Evolutionary conservation across 306 rosid species (phyloP), one percentile per base, ranked within the genome.

Genomic region (Corylus avellana): DNA sequence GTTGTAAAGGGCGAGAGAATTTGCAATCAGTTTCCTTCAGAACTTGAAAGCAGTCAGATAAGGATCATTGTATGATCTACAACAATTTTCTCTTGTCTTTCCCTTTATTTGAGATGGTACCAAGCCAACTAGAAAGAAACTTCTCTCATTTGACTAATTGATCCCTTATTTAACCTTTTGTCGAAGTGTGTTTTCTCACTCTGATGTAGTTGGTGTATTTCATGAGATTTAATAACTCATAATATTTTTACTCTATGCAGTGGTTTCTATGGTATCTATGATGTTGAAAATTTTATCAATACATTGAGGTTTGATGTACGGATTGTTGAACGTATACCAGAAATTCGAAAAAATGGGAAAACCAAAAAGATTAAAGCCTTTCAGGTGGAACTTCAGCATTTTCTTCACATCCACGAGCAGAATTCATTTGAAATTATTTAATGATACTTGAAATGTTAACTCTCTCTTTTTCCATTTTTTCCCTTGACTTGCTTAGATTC

Each of bases 181-280:
- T 59, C 35, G 11, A 59, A 59, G 12, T 37, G 20, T 25, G 66
- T 10, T 4, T 59, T 25, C 66, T 59, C 35, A 25, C 10, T 59
- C 32, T 59, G 37, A 59, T 49, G 53, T 11, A 49, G 14, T 49
- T 49, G 53, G 39, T 25, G 39, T 22, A 59, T 59, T 13, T 25
- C 66, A 59, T 59, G 32, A 59, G 44, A 48, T 72, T 67, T 16
- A 74, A 44, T 61, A 37, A 74, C 70, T 49, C 54, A 18, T 51
- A 48, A 37, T 32, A 68, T 84, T 25, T 79, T 77, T 76, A 17
- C 77, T 81, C 50, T 63, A 37, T 83, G 85, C 87, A 95, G 99
- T 55, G 99, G 99, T 80, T 95, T 95, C 81, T 89, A 79, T 71
- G 98, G 99, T 75, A 93, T 95, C 86, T 95, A 95, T 78, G 99